Base-by-base conservation (phyloP, 2,329 filamentous ascomycete genomes). In the Epicoccum sorghinum region DNA sequence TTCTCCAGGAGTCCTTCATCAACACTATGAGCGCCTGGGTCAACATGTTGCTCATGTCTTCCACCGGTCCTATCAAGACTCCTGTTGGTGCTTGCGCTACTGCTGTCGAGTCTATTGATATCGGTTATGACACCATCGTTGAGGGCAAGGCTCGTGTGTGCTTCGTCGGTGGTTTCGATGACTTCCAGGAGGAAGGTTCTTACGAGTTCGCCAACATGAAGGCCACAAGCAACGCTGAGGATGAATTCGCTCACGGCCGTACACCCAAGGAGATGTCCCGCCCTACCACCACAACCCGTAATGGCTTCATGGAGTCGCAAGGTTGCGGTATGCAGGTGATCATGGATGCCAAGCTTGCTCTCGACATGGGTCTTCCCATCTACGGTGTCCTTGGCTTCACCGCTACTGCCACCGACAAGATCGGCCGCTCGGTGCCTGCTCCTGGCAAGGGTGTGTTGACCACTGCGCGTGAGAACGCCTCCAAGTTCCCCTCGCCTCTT, bases 141-240 rank as follows among this genome's bases (percentile, higher is more conserved):
- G 93, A 98, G 77, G 95, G 95, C 78, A 99, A 99, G 83, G 95
- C 96, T 56, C 90, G 93, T 47, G 86, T 99, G 70, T 98, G 93
- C 83, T 89, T 99, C 63, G 96, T 99, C 55, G 95, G 95, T 85
- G 95, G 95, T 65, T 98, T 99, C 71, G 95, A 99, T 80, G 96
- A 99, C 79, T 97, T 99, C 82, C 92, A 96, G 71, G 95, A 99
- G 79, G 95, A 99, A 79, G 96, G 95, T 47, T 99, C 95, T 1
- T 99, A 97, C 72, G 95, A 99, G 78, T 99, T 99, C 75, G 95
- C 95, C 82, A 99, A 99, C 83, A 99, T 99, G 95, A 96, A 96
- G 80, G 95, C 95, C 55, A 99, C 95, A 51, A 97, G 93, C 84
- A 99, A 98, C 73, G 93, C 93, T 24, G 89, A 97, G 58, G 93